These are phyloP conservation scores for Boletales sp. DNA, from an alignment of 768 basidiomycete genomes.

Conservation along the genomic window DNA sequence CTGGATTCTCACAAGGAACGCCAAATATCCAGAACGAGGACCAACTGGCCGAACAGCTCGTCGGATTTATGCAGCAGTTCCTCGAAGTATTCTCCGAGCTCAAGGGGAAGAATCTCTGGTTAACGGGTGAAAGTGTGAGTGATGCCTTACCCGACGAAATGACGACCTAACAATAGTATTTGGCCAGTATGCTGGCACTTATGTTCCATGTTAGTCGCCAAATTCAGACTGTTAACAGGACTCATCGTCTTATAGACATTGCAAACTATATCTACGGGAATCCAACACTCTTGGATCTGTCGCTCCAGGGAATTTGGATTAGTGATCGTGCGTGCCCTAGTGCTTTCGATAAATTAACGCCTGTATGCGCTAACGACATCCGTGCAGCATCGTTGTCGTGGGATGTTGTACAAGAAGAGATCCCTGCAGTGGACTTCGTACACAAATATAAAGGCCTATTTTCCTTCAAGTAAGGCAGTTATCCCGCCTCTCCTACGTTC, in stretches of 20 bases:
- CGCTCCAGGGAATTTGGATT: slow-evolving; percentile 70
- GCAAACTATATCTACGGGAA: slow-evolving; percentile 71
- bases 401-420: slow-evolving; percentile 62
- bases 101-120: slow-evolving; percentile 66
- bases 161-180: background rate
- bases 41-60: slow-evolving; percentile 52
- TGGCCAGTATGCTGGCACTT: slow-evolving; percentile 67
- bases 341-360: background rate
- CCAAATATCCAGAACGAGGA: slow-evolving; percentile 60
- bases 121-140: slow-evolving; percentile 74
- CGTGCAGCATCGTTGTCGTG: slow-evolving; percentile 53
- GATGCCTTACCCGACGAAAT: background rate
- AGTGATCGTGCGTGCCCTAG: slow-evolving; percentile 52
- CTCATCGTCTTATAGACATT: slow-evolving; percentile 48
- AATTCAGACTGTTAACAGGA: background rate
- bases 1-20: slow-evolving; percentile 71
- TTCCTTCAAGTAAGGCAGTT: slow-evolving; percentile 53
- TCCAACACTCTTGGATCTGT: slow-evolving; percentile 48
- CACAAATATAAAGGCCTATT: slow-evolving; percentile 70
- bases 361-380: background rate
- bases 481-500: slow-evolving; percentile 10
- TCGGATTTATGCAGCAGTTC: slow-evolving; percentile 69
- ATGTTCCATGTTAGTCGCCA: slow-evolving; percentile 49
- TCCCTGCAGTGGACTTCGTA: slow-evolving; percentile 72
- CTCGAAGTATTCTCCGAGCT: slow-evolving; percentile 70